These are phyloP conservation scores for Candida stauntonica DNA, from an alignment of 805 yeast genomes.

Conservation along the genomic window DNA sequence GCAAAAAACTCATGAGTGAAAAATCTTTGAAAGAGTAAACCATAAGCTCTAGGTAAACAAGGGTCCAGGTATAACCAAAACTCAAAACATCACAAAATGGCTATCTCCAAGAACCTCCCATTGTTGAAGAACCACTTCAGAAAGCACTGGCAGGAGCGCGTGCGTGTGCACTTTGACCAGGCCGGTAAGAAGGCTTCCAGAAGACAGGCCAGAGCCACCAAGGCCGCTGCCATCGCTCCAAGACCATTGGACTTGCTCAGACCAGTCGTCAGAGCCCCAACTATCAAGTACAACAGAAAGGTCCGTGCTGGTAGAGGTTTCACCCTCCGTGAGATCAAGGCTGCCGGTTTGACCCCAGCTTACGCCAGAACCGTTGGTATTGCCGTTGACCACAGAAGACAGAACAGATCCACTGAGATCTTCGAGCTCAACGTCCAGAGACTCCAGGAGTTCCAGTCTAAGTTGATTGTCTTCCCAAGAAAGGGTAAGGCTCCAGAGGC, in stretches of 20 bases:
- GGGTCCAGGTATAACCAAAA: slow-evolving; percentile 2
- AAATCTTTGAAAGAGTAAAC: slow-evolving; percentile 9
- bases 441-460: slow-evolving; percentile 93
- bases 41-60: background rate
- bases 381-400: slow-evolving; percentile 99
- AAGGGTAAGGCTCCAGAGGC: slow-evolving; percentile 80
- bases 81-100: slow-evolving; percentile 30
- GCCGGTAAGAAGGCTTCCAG: slow-evolving; percentile 99
- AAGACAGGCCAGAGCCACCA: slow-evolving; percentile 89
- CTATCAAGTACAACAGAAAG: slow-evolving; percentile 98
- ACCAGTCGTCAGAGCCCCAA: slow-evolving; percentile 98
- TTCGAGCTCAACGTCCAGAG: slow-evolving; percentile 93
- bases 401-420: slow-evolving; percentile 94
- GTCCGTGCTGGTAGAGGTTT: slow-evolving; percentile 99
- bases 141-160: slow-evolving; percentile 99
- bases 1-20: slow-evolving; percentile 12
- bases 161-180: slow-evolving; percentile 99
- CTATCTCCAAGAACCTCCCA: slow-evolving; percentile 98
- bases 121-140: slow-evolving; percentile 99
- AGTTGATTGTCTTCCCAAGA: slow-evolving; percentile 93
- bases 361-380: slow-evolving; percentile 98
- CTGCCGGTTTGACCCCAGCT: slow-evolving; percentile 89
- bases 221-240: slow-evolving; percentile 96
- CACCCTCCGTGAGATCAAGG: slow-evolving; percentile 96
- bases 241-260: slow-evolving; percentile 94